A percentile compares a stretch with the other conserved stretches of the same genome.
phyloP scores from a whole-genome alignment of 1,139 yeast genomes.

The Suhomyces kunorum region DNA sequence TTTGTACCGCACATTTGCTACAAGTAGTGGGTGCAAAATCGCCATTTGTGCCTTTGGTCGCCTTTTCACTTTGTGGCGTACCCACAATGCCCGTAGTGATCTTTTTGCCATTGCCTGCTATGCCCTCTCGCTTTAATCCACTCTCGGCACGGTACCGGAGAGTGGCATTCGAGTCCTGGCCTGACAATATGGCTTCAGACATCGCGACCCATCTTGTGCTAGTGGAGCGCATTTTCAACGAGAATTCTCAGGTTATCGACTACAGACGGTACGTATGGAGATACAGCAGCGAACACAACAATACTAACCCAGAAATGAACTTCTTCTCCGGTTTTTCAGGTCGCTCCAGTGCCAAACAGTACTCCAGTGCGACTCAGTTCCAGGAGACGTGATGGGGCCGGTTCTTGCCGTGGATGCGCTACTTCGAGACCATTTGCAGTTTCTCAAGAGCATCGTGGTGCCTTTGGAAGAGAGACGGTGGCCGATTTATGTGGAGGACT shows the following conservation, averaged over 20 bases:
- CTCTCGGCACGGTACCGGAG: not conserved
- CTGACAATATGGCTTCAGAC: not conserved
- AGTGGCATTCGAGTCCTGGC: not conserved
- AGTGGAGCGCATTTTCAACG: constrained; percentile 7
- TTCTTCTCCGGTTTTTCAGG: constrained; percentile 9
- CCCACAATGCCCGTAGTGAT: not conserved
- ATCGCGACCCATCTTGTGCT: constrained; percentile 3
- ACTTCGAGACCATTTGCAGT: constrained; percentile 9
- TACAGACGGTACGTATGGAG: constrained; percentile 3
- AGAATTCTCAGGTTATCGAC: constrained; percentile 1
- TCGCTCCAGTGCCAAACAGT: constrained; percentile 5
- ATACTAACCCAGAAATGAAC: constrained; percentile 6
- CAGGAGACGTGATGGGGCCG: not conserved
- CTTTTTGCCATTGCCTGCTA: not conserved
- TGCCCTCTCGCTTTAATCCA: not conserved
- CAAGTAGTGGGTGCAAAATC: constrained; percentile 2
- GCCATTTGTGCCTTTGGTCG: too few relatives aligned
- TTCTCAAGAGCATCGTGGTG: constrained; percentile 4
- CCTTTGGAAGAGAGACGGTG: not conserved
- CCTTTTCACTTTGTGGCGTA: too few relatives aligned
- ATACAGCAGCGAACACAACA: not conserved
- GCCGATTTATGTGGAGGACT: constrained; percentile 6
- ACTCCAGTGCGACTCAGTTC: too few relatives aligned
- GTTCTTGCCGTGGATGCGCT: not conserved
- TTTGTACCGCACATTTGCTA: too few relatives aligned